Percentiles rank a stretch among this genome's conserved stretches.
phyloP scores from a whole-genome alignment of 2,329 filamentous ascomycete genomes.

The Dactylellina sp. region DNA sequence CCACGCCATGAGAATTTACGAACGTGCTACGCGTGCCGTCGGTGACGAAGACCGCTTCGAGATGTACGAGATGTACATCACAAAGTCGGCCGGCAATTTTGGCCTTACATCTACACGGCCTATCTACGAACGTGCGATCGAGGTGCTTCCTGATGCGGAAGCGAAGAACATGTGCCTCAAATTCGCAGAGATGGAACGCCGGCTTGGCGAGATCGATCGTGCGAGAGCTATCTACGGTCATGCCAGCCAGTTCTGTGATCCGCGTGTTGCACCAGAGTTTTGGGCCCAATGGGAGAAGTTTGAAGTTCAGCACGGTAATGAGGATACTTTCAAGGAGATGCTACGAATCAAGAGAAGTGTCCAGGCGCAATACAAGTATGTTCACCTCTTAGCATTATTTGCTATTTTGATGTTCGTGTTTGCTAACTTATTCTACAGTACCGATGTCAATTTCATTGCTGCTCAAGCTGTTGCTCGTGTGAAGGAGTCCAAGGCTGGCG shows the following conservation, averaged over 20 bases:
- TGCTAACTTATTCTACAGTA: constrained; percentile 68
- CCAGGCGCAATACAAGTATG: constrained; percentile 92
- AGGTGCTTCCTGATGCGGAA: constrained; percentile 89
- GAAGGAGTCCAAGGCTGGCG: constrained; percentile 71
- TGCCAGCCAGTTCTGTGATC: constrained; percentile 96
- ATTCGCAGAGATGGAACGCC: constrained; percentile 95
- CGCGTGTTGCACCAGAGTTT: constrained; percentile 86
- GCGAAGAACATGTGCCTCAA: constrained; percentile 98
- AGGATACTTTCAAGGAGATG: constrained; percentile 99
- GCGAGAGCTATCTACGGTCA: constrained; percentile 96
- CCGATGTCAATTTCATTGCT: constrained; percentile 97
- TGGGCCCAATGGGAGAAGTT: constrained; percentile 98
- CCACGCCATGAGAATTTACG: constrained; percentile 99
- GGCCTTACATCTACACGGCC: constrained; percentile 91
- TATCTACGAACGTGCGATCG: constrained; percentile 96
- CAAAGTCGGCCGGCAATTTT: constrained; percentile 97
- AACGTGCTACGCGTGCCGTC: constrained; percentile 92
- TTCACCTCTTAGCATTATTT: constrained; percentile 49
- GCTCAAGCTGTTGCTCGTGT: constrained; percentile 89
- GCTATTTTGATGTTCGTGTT: constrained; percentile 1
- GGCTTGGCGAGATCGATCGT: constrained; percentile 91
- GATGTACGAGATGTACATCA: constrained; percentile 99
- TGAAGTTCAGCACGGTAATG: constrained; percentile 97
- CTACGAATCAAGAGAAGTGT: constrained; percentile 96
- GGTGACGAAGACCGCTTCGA: constrained; percentile 93